Conservation (phyloP, 768 basidiomycete species). For the Amanita subjunquillea region DNA sequence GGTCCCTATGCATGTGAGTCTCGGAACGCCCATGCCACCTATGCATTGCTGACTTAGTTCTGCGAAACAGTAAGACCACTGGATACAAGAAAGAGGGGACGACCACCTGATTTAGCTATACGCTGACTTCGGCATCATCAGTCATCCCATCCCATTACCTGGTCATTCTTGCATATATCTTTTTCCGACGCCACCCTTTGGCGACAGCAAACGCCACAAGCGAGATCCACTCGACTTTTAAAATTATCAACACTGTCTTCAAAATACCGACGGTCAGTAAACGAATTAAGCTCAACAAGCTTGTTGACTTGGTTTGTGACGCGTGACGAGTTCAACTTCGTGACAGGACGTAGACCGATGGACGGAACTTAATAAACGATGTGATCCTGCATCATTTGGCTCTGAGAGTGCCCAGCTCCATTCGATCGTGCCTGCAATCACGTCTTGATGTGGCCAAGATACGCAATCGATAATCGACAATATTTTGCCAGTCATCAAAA, state of each 20-base stretch:
- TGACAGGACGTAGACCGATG: background rate
- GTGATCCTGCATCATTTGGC: slow-evolving; percentile 2
- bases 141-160: too few relatives aligned
- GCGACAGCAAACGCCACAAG: background rate
- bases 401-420: background rate
- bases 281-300: background rate
- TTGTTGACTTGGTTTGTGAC: background rate
- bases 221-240: background rate
- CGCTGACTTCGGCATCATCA: background rate
- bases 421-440: slow-evolving; percentile 2
- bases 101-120: background rate
- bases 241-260: background rate
- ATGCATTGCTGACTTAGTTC: background rate
- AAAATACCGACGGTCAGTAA: background rate
- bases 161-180: background rate
- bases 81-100: background rate
- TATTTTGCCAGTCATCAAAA: background rate
- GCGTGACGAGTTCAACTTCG: background rate
- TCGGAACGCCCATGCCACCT: background rate
- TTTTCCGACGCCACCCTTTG: background rate
- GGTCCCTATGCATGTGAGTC: background rate
- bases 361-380: background rate
- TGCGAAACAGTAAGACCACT: background rate
- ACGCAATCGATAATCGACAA: background rate
- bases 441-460: background rate